Evolutionary conservation across 2,329 filamentous ascomycete genomes (phyloP).

Genomic region (Sclerotinia glacialis): DNA sequence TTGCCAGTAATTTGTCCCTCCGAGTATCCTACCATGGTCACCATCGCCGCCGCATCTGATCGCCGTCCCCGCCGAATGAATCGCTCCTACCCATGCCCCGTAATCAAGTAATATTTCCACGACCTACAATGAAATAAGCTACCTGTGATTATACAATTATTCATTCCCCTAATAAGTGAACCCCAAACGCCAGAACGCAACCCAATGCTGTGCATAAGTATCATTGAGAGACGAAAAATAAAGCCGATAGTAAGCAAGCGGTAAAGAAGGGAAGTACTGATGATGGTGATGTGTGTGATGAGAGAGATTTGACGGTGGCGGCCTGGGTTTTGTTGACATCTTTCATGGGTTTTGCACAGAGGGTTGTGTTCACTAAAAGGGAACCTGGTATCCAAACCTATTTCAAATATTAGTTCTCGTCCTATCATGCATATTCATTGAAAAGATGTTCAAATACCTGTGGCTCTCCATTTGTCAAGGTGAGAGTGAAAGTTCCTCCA

Average conservation of each 20-base stretch:
- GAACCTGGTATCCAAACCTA: slow-evolving; percentile 18
- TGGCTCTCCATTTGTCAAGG: slow-evolving; percentile 6
- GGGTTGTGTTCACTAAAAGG: slow-evolving; percentile 22
- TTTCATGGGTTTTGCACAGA: slow-evolving; percentile 19
- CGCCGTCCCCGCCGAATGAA: background rate
- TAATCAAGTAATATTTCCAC: background rate
- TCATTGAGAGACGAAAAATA: slow-evolving; percentile 6
- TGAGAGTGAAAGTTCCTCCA: slow-evolving; percentile 5
- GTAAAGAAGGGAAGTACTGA: background rate
- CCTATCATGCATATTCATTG: background rate
- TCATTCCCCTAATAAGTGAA: background rate
- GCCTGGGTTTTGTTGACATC: slow-evolving; percentile 21
- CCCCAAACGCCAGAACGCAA: slow-evolving; percentile 15
- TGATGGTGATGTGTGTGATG: slow-evolving; percentile 10
- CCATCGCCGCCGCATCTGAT: background rate
- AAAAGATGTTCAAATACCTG: slow-evolving; percentile 10
- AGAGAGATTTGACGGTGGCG: background rate
- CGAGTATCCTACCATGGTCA: background rate
- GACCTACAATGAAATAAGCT: background rate
- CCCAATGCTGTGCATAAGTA: slow-evolving; percentile 10
- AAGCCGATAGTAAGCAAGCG: background rate
- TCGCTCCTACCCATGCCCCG: background rate
- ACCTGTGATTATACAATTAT: slow-evolving; percentile 2
- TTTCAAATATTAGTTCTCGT: background rate
- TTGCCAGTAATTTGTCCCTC: background rate